phyloP scores from a whole-genome alignment of 805 yeast species.

The Candida hungchunana region DNA sequence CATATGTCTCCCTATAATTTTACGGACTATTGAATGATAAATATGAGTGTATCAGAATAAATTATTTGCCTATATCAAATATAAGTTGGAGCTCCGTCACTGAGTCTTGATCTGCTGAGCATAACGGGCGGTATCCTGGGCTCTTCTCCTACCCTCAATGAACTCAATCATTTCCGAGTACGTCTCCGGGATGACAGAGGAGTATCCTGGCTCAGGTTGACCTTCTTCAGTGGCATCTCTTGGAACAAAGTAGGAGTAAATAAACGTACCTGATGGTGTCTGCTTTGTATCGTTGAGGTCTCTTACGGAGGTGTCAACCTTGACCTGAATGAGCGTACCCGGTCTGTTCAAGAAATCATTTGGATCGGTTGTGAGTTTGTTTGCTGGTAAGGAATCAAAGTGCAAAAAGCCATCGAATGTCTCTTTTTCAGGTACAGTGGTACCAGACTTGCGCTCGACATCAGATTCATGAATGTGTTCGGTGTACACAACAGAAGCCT shows the following conservation, averaged over 20 bases:
- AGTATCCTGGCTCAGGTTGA: conserved; percentile 47
- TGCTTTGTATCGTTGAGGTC: conserved; percentile 56
- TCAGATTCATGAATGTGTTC: conserved; percentile 58
- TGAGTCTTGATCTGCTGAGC: conserved; percentile 40
- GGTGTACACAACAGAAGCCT: conserved; percentile 81
- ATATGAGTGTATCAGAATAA: neutral
- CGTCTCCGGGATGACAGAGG: conserved; percentile 79
- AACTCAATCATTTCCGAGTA: conserved; percentile 91
- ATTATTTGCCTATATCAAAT: neutral
- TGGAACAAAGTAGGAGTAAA: conserved; percentile 85
- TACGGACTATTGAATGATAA: too few species aligned
- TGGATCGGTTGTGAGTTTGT: conserved; percentile 42
- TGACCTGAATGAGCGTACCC: conserved; percentile 88
- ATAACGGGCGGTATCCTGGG: conserved; percentile 72
- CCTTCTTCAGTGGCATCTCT: conserved; percentile 38
- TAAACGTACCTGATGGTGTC: conserved; percentile 80
- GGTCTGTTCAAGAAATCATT: conserved; percentile 63
- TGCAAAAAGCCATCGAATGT: conserved; percentile 31
- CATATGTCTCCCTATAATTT: too few species aligned
- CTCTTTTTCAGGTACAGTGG: conserved; percentile 11
- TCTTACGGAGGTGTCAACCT: conserved; percentile 78
- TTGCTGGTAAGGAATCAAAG: conserved; percentile 57
- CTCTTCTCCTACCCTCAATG: conserved; percentile 87
- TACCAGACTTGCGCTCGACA: conserved; percentile 8
- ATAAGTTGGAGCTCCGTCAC: conserved; percentile 2